These are phyloP conservation scores for Phialophora verrucosa DNA, from an alignment of 2,329 filamentous ascomycete species.

Conservation along the genomic window DNA sequence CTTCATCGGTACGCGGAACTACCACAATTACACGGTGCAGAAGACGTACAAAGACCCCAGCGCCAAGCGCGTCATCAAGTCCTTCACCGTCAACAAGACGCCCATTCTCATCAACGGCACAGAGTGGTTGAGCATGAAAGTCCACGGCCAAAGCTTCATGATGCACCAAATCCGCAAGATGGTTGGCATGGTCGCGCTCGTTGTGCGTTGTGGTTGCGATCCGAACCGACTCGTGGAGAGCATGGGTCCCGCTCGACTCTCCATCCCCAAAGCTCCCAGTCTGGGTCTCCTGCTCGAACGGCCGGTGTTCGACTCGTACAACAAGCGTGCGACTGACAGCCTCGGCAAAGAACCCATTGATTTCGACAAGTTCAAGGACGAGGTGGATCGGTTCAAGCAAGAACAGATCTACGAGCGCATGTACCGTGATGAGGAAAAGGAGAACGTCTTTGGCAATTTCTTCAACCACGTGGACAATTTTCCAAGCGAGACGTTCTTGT, in stretches of 20 bases:
- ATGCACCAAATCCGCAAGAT: slow-evolving; percentile 99
- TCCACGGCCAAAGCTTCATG: slow-evolving; percentile 99
- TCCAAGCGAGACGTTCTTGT: slow-evolving; percentile 73
- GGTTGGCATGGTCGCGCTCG: slow-evolving; percentile 87
- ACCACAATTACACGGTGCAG: slow-evolving; percentile 96
- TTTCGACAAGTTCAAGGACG: slow-evolving; percentile 76
- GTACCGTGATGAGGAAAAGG: slow-evolving; percentile 85
- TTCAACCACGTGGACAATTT: slow-evolving; percentile 81
- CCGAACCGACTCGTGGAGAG: slow-evolving; percentile 73
- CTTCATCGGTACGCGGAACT: slow-evolving; percentile 87
- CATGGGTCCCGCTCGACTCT: slow-evolving; percentile 74
- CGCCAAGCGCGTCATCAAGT: slow-evolving; percentile 88
- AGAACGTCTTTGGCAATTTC: slow-evolving; percentile 81
- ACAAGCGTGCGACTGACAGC: slow-evolving; percentile 69
- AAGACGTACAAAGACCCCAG: slow-evolving; percentile 82
- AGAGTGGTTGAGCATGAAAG: slow-evolving; percentile 93
- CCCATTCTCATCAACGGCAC: slow-evolving; percentile 88
- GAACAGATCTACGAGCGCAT: slow-evolving; percentile 90
- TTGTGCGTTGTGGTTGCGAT: slow-evolving; percentile 82
- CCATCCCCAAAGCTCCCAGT: slow-evolving; percentile 92
- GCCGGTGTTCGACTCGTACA: slow-evolving; percentile 90
- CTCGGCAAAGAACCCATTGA: slow-evolving; percentile 73
- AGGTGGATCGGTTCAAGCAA: slow-evolving; percentile 89
- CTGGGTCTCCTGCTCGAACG: slow-evolving; percentile 86
- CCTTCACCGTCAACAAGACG: slow-evolving; percentile 76